phyloP scores from a whole-genome alignment of 1,139 yeast species.

The Taphrina communis region DNA sequence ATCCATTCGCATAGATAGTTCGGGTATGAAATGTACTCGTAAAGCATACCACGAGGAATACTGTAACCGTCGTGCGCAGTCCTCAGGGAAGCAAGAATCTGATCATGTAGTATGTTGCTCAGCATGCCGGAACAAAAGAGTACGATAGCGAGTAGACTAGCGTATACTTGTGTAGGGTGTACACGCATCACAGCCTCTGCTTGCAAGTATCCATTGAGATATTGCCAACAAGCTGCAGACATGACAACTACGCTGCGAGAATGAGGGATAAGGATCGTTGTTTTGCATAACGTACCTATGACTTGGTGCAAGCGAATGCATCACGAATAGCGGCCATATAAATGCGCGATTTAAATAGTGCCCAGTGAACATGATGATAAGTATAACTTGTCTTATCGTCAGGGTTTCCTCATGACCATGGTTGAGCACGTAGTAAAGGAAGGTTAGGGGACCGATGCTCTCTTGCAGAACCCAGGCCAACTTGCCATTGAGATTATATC shows the following conservation, averaged over 20 bases:
- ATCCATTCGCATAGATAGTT: conserved; percentile 43
- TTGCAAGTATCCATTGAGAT: conserved; percentile 27
- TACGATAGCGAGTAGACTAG: conserved; percentile 1
- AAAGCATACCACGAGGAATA: conserved; percentile 42
- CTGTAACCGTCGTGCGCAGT: conserved; percentile 4
- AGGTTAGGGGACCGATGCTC: conserved; percentile 38
- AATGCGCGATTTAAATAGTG: conserved; percentile 41
- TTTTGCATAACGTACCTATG: conserved; percentile 12
- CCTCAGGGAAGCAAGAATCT: conserved; percentile 36
- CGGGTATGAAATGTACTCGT: conserved; percentile 33
- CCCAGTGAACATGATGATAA: conserved; percentile 18
- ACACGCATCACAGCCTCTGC: conserved; percentile 8
- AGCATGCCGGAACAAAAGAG: conserved; percentile 34
- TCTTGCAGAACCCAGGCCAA: conserved; percentile 41
- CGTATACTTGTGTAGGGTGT: background rate
- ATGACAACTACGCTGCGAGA: conserved; percentile 1
- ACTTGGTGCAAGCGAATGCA: conserved; percentile 34
- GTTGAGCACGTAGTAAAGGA: conserved; percentile 10
- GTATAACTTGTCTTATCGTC: conserved; percentile 9
- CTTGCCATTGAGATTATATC: conserved; percentile 30
- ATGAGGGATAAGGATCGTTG: too few relatives aligned
- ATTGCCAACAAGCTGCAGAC: conserved; percentile 27
- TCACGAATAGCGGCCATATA: conserved; percentile 37
- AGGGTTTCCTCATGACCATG: background rate
- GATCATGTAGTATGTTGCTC: conserved; percentile 42